phyloP scores from a whole-genome alignment of 2,329 filamentous ascomycete genomes.

The Mollisia scopiformis region DNA sequence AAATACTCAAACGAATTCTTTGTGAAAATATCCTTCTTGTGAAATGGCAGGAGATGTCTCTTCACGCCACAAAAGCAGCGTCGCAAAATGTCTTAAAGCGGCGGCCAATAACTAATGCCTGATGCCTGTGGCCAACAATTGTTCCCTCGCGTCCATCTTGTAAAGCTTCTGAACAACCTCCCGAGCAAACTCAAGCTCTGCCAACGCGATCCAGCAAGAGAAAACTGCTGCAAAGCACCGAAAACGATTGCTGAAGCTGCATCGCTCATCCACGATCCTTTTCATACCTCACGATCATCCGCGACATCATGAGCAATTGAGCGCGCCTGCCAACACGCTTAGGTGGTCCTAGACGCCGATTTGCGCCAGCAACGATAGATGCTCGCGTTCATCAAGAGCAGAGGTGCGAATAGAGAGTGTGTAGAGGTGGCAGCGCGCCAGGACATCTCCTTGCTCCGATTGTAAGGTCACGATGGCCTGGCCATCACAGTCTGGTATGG shows the following conservation, averaged over 20 bases:
- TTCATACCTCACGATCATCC: neutral
- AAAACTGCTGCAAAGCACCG: neutral
- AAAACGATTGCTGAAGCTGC: constrained; percentile 12
- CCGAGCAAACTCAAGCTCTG: neutral
- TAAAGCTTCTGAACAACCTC: constrained; percentile 9
- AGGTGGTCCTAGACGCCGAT: neutral
- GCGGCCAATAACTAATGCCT: neutral
- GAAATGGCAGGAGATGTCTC: too few relatives aligned
- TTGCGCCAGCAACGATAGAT: constrained; percentile 25
- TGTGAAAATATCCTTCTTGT: too few relatives aligned
- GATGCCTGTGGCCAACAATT: neutral
- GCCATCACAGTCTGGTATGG: constrained; percentile 66
- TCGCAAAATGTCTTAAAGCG: too few relatives aligned
- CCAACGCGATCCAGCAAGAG: neutral
- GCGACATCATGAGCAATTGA: constrained; percentile 22
- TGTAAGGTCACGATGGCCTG: constrained; percentile 61
- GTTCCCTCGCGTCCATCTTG: constrained; percentile 9
- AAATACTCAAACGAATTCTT: too few relatives aligned
- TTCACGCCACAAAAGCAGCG: too few relatives aligned
- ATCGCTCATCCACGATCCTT: neutral
- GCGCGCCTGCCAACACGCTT: constrained; percentile 22
- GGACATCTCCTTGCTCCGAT: constrained; percentile 8
- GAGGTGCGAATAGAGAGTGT: constrained; percentile 18
- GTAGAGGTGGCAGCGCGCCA: constrained; percentile 2
- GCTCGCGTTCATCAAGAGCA: constrained; percentile 4